Evolutionary conservation across 2,329 filamentous ascomycete genomes (phyloP).

Genomic region (Fusarium luffae): DNA sequence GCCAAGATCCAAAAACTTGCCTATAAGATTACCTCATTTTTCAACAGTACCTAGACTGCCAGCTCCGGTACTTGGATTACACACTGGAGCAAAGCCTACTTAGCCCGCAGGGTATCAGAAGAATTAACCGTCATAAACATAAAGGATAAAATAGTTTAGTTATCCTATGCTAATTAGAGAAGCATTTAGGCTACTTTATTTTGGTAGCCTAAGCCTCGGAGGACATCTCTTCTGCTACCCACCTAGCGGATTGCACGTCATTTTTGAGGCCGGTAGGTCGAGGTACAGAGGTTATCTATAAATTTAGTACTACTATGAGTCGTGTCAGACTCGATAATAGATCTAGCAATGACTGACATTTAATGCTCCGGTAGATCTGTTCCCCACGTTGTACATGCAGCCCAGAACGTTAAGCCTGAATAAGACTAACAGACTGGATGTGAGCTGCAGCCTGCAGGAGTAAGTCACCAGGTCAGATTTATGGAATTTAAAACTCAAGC

Average conservation of each 20-base stretch:
- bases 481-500: slow-evolving; percentile 1
- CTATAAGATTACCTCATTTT: background rate
- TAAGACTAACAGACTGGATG: slow-evolving; percentile 9
- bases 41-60: background rate
- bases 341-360: slow-evolving; percentile 13
- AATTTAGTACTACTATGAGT: slow-evolving; percentile 1
- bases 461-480: background rate
- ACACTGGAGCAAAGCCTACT: background rate
- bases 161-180: too few species aligned
- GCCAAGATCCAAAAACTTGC: background rate
- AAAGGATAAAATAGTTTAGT: too few species aligned
- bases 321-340: slow-evolving; percentile 19
- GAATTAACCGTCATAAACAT: too few species aligned
- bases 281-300: background rate
- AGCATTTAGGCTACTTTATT: too few species aligned
- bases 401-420: slow-evolving; percentile 22
- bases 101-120: background rate
- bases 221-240: too few species aligned
- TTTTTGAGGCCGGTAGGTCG: background rate
- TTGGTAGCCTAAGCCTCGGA: too few species aligned
- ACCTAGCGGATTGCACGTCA: background rate
- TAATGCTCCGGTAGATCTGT: slow-evolving; percentile 25
- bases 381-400: slow-evolving; percentile 26
- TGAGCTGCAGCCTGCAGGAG: slow-evolving; percentile 16
- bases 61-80: background rate